Base-by-base conservation (phyloP, 345 rosid genomes). In the Carallia brachiata region DNA sequence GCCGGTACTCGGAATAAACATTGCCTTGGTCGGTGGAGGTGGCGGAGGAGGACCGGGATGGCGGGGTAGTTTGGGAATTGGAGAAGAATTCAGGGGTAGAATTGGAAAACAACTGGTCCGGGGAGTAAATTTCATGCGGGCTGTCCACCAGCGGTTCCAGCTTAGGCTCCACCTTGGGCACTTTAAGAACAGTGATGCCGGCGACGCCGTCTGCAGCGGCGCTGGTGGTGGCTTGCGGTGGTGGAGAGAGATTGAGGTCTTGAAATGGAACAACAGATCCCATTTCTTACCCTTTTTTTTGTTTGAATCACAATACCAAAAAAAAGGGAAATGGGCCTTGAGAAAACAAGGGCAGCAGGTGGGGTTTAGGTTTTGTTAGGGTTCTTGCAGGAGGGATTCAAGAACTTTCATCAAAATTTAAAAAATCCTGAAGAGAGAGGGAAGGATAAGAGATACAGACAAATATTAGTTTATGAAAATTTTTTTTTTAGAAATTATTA, bases 121-220 rank as follows among this genome's bases (percentile, higher is more conserved):
- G 70, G 67, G 40, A 50, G 7, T 17, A 9, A 69, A 9, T 62
- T 13, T 37, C 73, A 50, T 52, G 36, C 7, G 78, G 60, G 61
- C 75, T 79, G 30, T 88, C 88, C 4, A 32, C 34, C 34, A 82
- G 23, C 2, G 92, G 94, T 57, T 92, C 96, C 1, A 77, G 40
- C 61, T 90, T 86, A 6, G 89, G 89, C 57, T 82, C 87, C 48
- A 76, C 1, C 68, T 81, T 88, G 61, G 89, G 96, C 31, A 78
- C n/a, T 60, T 16, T 9, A 60, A 60, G 7, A 18, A 18, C 32
- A 53, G 63, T 7, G 81, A 70, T 32, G 71, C 81, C 8, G 85
- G 83, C 31, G 62, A 13, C 36, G 36, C 23, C 40, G 44, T 52
- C 58, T 16, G 34, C 7, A 15, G 61, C 36, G 19, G 75, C 18